Conservation (phyloP, 192 early-diverging fungal species). For the Coemansia sp. region DNA sequence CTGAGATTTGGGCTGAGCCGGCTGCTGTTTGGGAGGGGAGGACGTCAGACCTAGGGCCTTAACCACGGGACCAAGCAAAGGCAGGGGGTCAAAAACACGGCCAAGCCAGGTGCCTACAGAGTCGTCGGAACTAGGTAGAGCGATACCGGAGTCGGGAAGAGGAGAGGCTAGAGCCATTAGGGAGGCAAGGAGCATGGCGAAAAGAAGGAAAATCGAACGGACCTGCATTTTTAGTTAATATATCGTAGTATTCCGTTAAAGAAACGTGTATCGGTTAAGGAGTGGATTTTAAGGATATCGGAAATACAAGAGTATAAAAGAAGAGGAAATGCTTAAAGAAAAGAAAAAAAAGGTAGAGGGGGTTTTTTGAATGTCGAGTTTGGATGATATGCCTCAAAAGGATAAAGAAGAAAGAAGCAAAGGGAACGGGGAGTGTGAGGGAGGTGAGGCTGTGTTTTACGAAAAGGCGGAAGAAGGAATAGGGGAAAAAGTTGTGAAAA, state of each 20-base stretch:
- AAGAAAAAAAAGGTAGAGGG: background rate
- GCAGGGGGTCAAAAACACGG: conserved; percentile 38
- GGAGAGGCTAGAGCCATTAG: conserved; percentile 23
- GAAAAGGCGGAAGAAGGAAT: background rate
- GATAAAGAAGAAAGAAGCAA: background rate
- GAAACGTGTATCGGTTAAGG: background rate
- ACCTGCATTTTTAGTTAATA: conserved; percentile 24
- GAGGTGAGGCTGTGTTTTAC: background rate
- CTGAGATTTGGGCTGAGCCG: conserved; percentile 2
- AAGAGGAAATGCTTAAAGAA: background rate
- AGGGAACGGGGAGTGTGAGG: background rate
- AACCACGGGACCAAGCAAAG: conserved; percentile 33
- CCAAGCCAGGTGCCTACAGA: conserved; percentile 30
- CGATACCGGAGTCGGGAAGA: conserved; percentile 36
- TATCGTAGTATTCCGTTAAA: background rate
- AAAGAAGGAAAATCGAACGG: conserved; percentile 18
- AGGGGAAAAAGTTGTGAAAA: background rate
- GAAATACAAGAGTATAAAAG: background rate
- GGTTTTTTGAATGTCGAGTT: background rate
- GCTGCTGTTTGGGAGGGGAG: conserved; percentile 15
- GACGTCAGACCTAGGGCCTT: conserved; percentile 21
- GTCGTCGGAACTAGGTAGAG: conserved; percentile 39
- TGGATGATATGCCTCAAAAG: conserved; percentile 3
- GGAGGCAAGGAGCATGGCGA: conserved; percentile 17
- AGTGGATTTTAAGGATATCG: no score